Base-by-base conservation (phyloP, 148 eudicot species). In the Spergularia bocconei region DNA sequence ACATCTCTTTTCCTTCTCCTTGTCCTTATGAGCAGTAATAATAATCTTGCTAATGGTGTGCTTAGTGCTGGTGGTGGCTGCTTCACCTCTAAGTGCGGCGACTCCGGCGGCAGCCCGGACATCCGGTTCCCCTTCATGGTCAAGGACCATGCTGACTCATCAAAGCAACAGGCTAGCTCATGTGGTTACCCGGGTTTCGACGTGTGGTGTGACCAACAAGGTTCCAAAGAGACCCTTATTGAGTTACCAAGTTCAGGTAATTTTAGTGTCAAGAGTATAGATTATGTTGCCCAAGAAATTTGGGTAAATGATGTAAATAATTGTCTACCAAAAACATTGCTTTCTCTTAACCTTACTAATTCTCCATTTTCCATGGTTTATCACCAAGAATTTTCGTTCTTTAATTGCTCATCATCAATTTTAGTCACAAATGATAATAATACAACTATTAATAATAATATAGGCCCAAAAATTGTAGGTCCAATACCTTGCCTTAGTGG, bases 91-190 rank as follows among this genome's bases (percentile, higher is more conserved):
- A 36, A 67, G 41, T 87, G 91, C 53, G 71, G 63, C 75, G 77
- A 29, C 54, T 20, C 47, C 19, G 68, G 67, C 11, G 60, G 61
- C 4, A 77, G 70, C 19, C 82, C 82, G 21, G 21, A 20, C 7
- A 84, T 89, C 56, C 86, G 86, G 10, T 89, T 83, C 65, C 92
- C 92, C 8, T 89, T 89, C 71, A 72, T 75, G 67, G 39, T 87
- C 47, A 15, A 68, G 6, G 66, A 33, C 5, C 48, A 44, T 44
- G n/a, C n/a, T n/a, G 48, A 6, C 48, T 44, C 48, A 6, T 44
- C 48, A 6, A 47, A 50, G 17, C 57, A 19, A 70, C 88, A 82
- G 23, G 85, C 83, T 0, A 21, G 36, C 10, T 52, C 82, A 0
- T 87, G 93, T 23, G 87, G 88, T 73, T 78, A 74, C 54, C 82